phyloP scores from a whole-genome alignment of 441 rosid species.

The Pelargonium australe region DNA sequence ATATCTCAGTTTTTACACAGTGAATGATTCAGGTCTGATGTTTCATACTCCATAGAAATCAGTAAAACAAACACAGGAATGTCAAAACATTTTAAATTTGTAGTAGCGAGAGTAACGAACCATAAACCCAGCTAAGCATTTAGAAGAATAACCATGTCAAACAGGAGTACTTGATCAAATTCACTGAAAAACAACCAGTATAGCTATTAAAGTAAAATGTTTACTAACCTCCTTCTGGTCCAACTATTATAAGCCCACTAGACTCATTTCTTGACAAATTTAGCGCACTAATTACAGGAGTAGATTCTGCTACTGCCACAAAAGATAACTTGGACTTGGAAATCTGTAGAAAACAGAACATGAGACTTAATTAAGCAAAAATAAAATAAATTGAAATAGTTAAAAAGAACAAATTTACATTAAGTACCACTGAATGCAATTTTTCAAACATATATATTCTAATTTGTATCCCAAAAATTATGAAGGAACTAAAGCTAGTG shows the following conservation, averaged over 20 bases:
- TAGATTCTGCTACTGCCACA: slow-evolving; percentile 72
- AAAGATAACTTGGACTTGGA: slow-evolving; percentile 54
- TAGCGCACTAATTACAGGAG: slow-evolving; percentile 52
- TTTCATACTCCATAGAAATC: background rate
- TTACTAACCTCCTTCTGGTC: slow-evolving; percentile 84
- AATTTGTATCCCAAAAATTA: no score
- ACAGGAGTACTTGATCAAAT: background rate
- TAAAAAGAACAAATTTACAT: background rate
- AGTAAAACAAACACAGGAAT: background rate
- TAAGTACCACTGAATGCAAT: no score
- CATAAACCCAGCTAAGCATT: background rate
- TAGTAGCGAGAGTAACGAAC: no score
- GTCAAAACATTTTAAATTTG: background rate
- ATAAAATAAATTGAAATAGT: background rate
- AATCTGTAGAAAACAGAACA: slow-evolving; percentile 33
- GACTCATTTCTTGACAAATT: slow-evolving; percentile 39
- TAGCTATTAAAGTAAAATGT: background rate
- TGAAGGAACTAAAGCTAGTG: background rate
- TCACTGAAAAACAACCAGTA: background rate
- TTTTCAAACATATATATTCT: no score
- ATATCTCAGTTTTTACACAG: background rate
- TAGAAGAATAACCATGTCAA: no score
- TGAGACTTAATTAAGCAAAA: background rate
- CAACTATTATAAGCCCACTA: slow-evolving; percentile 55
- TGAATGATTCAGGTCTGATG: background rate